Evolutionary conservation across 495 filamentous ascomycete genomes (phyloP).

Genomic region (Penicillium odoratum): DNA sequence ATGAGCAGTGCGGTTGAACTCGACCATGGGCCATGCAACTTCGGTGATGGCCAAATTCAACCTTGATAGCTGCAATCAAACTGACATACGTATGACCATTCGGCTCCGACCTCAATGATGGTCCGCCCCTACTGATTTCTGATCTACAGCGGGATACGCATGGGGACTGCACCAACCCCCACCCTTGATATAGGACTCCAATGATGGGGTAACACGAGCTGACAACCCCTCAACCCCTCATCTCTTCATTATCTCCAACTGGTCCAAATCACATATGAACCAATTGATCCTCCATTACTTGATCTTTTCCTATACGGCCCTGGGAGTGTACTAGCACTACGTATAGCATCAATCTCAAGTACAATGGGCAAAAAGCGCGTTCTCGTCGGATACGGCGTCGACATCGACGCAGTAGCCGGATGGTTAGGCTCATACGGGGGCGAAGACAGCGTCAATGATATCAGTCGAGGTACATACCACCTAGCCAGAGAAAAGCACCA

Average conservation of each 20-base stretch:
- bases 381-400: constrained; percentile 56
- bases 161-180: constrained; percentile 14
- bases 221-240: neutral
- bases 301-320: too few species aligned
- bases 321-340: too few species aligned
- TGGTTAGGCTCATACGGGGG: constrained; percentile 76
- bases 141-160: constrained; percentile 31
- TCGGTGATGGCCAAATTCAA: too few species aligned
- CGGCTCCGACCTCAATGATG: neutral
- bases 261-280: neutral
- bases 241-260: constrained; percentile 1
- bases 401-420: constrained; percentile 70
- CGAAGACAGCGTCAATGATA: constrained; percentile 67
- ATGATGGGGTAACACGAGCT: constrained; percentile 8
- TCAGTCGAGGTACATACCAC: constrained; percentile 52
- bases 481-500: neutral
- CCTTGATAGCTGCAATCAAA: too few species aligned
- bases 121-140: too few species aligned
- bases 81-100: neutral
- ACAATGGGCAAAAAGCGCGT: constrained; percentile 63
- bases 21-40: too few species aligned
- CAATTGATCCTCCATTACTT: neutral
- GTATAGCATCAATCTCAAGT: neutral
- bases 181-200: constrained; percentile 9
- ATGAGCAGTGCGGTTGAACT: too few species aligned